Evolutionary conservation across 1,139 yeast species (phyloP).

Genomic region (Geotrichum fermentans): DNA sequence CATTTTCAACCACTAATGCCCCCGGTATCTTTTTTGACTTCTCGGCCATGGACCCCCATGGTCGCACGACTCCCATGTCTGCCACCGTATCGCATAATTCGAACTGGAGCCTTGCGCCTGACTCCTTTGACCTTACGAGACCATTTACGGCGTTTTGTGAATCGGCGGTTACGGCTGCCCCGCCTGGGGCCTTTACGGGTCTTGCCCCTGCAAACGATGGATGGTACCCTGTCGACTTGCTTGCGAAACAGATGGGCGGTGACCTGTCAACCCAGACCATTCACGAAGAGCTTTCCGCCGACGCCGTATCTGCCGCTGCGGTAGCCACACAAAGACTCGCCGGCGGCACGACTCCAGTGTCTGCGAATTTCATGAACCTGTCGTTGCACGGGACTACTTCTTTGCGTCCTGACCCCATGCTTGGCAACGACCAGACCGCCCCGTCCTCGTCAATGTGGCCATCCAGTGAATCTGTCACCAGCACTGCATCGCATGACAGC

Average conservation of each 20-base stretch:
- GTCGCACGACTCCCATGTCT: slow-evolving; percentile 12
- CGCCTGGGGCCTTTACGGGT: neutral
- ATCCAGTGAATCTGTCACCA: neutral
- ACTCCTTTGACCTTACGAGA: slow-evolving; percentile 13
- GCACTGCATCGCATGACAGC: neutral
- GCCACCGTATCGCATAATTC: slow-evolving; percentile 4
- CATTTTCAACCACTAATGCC: neutral
- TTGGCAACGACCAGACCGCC: slow-evolving; percentile 1
- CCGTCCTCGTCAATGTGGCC: slow-evolving; percentile 4
- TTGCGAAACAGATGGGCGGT: slow-evolving; percentile 4
- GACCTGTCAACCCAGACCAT: neutral
- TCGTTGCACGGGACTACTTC: slow-evolving; percentile 4
- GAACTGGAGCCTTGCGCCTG: slow-evolving; percentile 3
- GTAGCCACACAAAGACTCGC: neutral
- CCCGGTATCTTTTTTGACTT: neutral
- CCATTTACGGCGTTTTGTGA: slow-evolving; percentile 21
- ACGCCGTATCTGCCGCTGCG: slow-evolving; percentile 10
- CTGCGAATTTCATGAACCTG: slow-evolving; percentile 9
- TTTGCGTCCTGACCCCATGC: slow-evolving; percentile 7
- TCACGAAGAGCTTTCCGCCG: slow-evolving; percentile 5
- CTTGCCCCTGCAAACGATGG: neutral
- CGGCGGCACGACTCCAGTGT: slow-evolving; percentile 8
- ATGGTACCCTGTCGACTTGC: slow-evolving; percentile 17
- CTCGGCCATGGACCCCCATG: neutral
- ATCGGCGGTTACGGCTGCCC: neutral